Conservation (phyloP, 2,329 filamentous ascomycete genomes). For the Ceratocystis cacaofunesta region DNA sequence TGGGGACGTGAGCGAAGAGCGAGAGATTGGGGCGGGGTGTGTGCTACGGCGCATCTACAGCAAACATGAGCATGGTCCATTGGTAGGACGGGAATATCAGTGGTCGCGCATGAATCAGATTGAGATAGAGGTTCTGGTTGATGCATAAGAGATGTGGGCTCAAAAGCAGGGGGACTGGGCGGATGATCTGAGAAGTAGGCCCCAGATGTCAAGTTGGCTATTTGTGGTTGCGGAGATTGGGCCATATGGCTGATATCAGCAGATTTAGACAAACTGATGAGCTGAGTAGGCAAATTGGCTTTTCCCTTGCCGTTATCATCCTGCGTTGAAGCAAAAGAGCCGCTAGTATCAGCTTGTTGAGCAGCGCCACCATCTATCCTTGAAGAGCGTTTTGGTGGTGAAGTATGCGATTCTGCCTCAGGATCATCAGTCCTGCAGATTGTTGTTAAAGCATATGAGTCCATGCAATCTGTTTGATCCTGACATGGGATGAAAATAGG, state of each 20-base stretch:
- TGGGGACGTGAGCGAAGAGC: background rate
- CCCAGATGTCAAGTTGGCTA: background rate
- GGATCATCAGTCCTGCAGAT: background rate
- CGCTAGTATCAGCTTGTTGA: background rate
- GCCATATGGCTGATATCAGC: background rate
- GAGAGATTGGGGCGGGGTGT: background rate
- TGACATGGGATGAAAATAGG: conserved; percentile 8
- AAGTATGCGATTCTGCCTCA: background rate
- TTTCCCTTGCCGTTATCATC: background rate
- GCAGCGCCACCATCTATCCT: background rate
- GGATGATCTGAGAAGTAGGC: too few relatives aligned
- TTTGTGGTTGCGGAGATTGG: background rate
- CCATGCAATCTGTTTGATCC: background rate
- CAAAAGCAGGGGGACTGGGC: background rate
- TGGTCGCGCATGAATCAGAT: background rate
- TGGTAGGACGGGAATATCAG: background rate
- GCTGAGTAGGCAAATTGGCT: background rate
- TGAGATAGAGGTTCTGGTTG: background rate
- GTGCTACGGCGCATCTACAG: background rate
- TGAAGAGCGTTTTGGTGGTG: background rate
- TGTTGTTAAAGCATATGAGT: background rate
- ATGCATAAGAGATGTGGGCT: background rate
- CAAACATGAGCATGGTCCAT: background rate
- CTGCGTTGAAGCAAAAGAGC: background rate
- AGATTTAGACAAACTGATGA: background rate